Base-by-base conservation (phyloP, 2,329 filamentous ascomycete species). In the Balansia obtecta region DNA sequence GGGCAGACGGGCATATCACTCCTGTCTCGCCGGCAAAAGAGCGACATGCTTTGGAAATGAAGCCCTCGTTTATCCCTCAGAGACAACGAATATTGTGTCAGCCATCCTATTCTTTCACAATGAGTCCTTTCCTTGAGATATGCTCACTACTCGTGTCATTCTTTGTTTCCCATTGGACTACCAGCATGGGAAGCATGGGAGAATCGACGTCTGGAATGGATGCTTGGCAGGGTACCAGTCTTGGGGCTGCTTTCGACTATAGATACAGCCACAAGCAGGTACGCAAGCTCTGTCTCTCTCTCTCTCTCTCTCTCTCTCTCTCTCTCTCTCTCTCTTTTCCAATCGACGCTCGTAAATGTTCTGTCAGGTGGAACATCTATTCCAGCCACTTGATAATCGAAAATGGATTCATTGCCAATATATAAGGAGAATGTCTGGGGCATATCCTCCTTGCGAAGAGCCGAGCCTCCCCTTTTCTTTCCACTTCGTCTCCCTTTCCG, bases 351-450 rank as follows among this genome's bases (percentile, higher is more conserved):
- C 3, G 11, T 46, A 13, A 15, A 40, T 47, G 12, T 38, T n/a
- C 18, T 10, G 16, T 27, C 7, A 6, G 20, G 16, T 40, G 41
- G 45, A 41, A 45, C 48, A 32, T 48, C 1, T 40, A 30, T 22
- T 44, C 52, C 52, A 18, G 49, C 52, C 50, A 49, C 50, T 41
- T 42, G 40, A 22, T 20, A 49, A 45, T 34, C 34, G 32, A 42
- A 45, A 30, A 38, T 41, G 30, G 15, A 47, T 33, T 18, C 7
- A 37, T 15, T 45, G 32, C 22, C 50, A 45, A 45, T 54, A 54
- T 54, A 52, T 50, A 52, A 50, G n/a, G 18, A 16, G 3, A 40
- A 22, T 54, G 38, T 49, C 46, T 51, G 20, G 45, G 43, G 37
- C 40, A 43, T 37, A 18, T 13, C 16, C 16, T 44, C 44, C 37